Evolutionary conservation across 2,329 filamentous ascomycete species (phyloP), one percentile per base, ranked within the genome.

Genomic region (Ramularia endophylla): DNA sequence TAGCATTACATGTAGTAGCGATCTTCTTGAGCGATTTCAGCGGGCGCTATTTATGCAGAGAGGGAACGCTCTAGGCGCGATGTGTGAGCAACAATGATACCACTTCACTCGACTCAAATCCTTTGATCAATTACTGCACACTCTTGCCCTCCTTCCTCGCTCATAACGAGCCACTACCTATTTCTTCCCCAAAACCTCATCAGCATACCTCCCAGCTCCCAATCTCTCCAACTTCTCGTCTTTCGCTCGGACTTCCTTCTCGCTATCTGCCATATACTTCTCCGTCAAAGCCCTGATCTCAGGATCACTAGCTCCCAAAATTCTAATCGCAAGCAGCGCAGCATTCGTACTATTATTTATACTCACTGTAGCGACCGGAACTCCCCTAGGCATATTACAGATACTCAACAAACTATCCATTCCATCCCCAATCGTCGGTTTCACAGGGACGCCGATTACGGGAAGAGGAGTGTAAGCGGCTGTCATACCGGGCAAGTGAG

Each of bases 171-270:
- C n/a, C n/a, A n/a, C n/a, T n/a, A n/a, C 6, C 22, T 25, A 6
- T 25, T 25, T 25, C 22, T 11, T 25, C 22, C 17, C 32, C 46
- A 55, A 38, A 41, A 48, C 55, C 46, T 54, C 48, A 43, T 48
- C 53, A 12, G 49, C 50, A 41, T 59, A 60, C 39, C 31, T 49
- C 38, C 57, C 51, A 40, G 54, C 50, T 12, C 80, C 80, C 29
- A 74, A 63, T 39, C 76, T 71, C 46, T 73, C 61, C 48, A 87
- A 56, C 55, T 62, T 71, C 16, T 59, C 64, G 28, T 80, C 81
- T 67, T 86, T 86, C 18, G 65, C 71, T 47, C 77, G 62, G 2
- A 87, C 83, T 54, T 82, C 78, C 41, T 70, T 67, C 59, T 76
- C 75, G 67, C 83, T 81, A 6, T 75, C 70, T 37, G 70, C 64